Evolutionary conservation across 225 moss, liverwort and hornwort genomes (phyloP).

Genomic region (Climacium dendroides): DNA sequence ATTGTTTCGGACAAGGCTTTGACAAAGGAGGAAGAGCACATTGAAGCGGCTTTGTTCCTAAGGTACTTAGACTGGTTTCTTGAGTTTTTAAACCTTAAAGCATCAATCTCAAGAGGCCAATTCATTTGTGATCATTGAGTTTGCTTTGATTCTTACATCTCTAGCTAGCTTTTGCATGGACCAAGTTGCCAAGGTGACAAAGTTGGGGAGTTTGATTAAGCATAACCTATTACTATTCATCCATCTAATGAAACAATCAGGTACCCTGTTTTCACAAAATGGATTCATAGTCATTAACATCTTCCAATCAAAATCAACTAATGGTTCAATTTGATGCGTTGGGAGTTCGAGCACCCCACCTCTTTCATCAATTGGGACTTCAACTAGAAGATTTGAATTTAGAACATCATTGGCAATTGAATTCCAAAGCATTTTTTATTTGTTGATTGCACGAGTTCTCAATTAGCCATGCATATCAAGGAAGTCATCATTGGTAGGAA

Average conservation of each 20-base stretch:
- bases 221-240: constrained; percentile 62
- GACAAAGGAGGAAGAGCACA: constrained; percentile 65
- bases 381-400: not conserved
- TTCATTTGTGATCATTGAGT: not conserved
- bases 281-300: constrained; percentile 54
- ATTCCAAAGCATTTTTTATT: not conserved
- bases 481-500: not conserved
- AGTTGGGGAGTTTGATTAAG: constrained; percentile 43
- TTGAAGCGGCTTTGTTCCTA: constrained; percentile 67
- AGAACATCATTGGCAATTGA: not conserved
- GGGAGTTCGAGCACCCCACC: constrained; percentile 88
- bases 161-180: not conserved
- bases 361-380: constrained; percentile 49
- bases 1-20: constrained; percentile 64
- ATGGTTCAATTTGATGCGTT: constrained; percentile 78
- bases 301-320: constrained; percentile 36
- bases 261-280: constrained; percentile 78
- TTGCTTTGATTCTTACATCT: not conserved
- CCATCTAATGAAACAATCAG: constrained; percentile 76
- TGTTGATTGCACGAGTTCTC: not conserved
- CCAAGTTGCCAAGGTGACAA: constrained; percentile 75
- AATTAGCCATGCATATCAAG: not conserved
- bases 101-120: not conserved
- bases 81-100: not conserved
- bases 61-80: constrained; percentile 3